Conservation (phyloP, 208 protist species). For the Zelonia costaricensis region DNA sequence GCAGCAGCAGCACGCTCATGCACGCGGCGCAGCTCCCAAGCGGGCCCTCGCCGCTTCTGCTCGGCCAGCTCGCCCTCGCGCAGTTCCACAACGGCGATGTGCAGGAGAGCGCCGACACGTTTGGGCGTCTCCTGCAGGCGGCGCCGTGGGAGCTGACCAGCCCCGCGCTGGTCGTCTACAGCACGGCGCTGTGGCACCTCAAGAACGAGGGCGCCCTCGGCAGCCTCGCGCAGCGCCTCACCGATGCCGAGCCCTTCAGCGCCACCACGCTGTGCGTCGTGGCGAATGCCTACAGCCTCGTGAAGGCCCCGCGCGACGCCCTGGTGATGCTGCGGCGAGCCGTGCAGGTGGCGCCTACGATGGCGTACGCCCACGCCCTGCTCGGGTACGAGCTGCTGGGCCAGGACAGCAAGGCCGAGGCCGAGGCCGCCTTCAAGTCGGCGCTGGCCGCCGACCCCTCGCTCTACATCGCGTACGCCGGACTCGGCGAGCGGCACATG, state of each 20-base stretch:
- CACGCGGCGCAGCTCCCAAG: neutral
- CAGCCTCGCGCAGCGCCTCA: constrained; percentile 88
- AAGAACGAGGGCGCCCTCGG: constrained; percentile 77
- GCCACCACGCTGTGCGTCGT: constrained; percentile 91
- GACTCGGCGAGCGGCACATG: constrained; percentile 93
- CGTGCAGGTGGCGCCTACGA: constrained; percentile 80
- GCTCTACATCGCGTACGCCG: constrained; percentile 98
- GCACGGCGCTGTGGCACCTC: constrained; percentile 96
- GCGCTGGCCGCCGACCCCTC: constrained; percentile 90
- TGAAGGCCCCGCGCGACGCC: constrained; percentile 94
- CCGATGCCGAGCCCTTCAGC: constrained; percentile 82
- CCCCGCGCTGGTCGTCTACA: constrained; percentile 90
- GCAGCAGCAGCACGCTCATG: neutral
- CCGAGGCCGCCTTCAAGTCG: constrained; percentile 81
- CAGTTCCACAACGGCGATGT: constrained; percentile 81
- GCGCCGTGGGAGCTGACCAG: constrained; percentile 64
- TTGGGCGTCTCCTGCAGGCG: constrained; percentile 39
- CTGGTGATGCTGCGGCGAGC: constrained; percentile 94
- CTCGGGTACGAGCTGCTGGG: constrained; percentile 95
- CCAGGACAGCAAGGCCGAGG: constrained; percentile 94
- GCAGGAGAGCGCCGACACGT: constrained; percentile 49
- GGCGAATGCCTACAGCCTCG: constrained; percentile 94
- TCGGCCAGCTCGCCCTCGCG: constrained; percentile 57
- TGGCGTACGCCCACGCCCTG: constrained; percentile 95
- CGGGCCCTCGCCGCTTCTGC: constrained; percentile 39